Evolutionary conservation across 768 basidiomycete species (phyloP), one percentile per base, ranked within the genome.

Genomic region (Amyloporia xantha): DNA sequence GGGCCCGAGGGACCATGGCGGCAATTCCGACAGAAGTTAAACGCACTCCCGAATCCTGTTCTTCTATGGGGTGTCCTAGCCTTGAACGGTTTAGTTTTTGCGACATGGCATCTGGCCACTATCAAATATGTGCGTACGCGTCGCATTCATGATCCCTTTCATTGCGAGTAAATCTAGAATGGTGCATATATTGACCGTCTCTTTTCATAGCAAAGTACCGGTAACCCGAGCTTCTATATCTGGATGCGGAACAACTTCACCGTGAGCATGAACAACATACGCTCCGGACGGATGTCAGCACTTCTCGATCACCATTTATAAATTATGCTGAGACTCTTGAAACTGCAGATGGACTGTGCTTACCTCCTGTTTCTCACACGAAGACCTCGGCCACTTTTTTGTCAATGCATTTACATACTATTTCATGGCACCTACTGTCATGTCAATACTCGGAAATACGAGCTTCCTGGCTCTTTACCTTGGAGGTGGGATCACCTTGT

Each of bases 341-440:
- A 10, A 7, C 19, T n/a, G 12, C 47, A 91, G 89, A 60, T 91
- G 86, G 86, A 88, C 86, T 0, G 68, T 81, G 21, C 54, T 89
- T 9, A 86, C 88, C 0, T 69, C 77, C 15, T 73, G 71, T 51
- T 91, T 92, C 69, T 87, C 86, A 3, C 87, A 91, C 57, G 63
- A 72, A 54, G 71, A 74, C 24, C 33, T 72, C n/a, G 53, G 61
- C 0, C 88, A 91, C 59, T 75, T 86, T 3, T 54, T 87, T n/a
- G 72, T 88, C 62, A 91, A 91, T 58, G 79, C 78, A n/a, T 75
- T 88, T 59, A 81, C 84, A 0, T 87, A 79, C 65, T 88, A 73
- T 65, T 91, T 86, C 68, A 79, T 90, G 76, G 85, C 82, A 0
- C 78, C 73, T 1, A 65, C 78, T 2, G 79, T 86, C 41, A 71